phyloP scores from a whole-genome alignment of 495 filamentous ascomycete genomes.

The Aspergillus funiculosus region DNA sequence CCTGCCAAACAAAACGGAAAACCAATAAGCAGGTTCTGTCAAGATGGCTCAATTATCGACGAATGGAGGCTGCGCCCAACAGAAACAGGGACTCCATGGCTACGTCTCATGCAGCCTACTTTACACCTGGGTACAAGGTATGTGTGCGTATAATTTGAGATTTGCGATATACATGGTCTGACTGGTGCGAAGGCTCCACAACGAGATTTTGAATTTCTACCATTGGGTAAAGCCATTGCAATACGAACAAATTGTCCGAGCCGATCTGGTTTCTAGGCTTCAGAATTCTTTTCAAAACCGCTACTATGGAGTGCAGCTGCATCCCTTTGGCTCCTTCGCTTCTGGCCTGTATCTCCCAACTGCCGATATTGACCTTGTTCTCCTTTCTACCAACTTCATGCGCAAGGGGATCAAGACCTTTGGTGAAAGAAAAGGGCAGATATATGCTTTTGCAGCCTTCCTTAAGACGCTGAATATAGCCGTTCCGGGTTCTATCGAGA shows the following conservation, averaged over 20 bases:
- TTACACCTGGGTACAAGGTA: conserved; percentile 33
- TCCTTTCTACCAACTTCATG: conserved; percentile 62
- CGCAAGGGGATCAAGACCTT: conserved; percentile 36
- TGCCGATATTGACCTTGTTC: conserved; percentile 87
- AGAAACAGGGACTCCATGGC: conserved; percentile 58
- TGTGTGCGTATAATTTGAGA: conserved; percentile 3
- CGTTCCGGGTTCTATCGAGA: conserved; percentile 47
- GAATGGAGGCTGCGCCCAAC: conserved; percentile 50
- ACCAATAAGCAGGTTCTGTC: conserved; percentile 35
- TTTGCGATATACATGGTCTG: background rate
- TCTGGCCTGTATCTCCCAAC: conserved; percentile 86
- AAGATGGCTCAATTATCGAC: conserved; percentile 44
- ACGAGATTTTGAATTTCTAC: conserved; percentile 83
- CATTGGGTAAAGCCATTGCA: conserved; percentile 68
- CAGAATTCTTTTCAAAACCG: conserved; percentile 45
- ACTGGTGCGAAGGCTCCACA: conserved; percentile 55
- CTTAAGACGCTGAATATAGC: conserved; percentile 48
- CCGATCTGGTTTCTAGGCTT: conserved; percentile 63
- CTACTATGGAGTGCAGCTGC: conserved; percentile 53
- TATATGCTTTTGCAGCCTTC: conserved; percentile 47
- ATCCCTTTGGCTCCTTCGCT: conserved; percentile 84
- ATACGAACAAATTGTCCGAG: conserved; percentile 70
- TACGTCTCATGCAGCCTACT: conserved; percentile 24
- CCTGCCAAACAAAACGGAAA: conserved; percentile 40
- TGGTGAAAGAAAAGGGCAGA: conserved; percentile 39